Evolutionary conservation across 305 asterid genomes (phyloP), one percentile per base, ranked within the genome.

Genomic region (Fraxinus platypoda): DNA sequence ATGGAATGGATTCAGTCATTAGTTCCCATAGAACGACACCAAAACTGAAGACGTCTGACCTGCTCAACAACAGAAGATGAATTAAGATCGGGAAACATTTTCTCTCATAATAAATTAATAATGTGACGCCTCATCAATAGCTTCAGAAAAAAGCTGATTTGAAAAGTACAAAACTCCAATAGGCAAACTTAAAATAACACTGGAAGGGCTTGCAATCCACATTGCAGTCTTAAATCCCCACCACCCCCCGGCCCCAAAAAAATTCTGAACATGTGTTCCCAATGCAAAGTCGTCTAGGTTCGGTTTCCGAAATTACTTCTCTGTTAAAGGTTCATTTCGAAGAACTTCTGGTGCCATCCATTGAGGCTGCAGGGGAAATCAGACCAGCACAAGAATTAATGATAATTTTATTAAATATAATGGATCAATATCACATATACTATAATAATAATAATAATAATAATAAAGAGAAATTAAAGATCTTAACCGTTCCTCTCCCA

Each of bases 311-410:
- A 31, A 75, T 89, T 89, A 93, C 97, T 91, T 93, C 87, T 93
- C 97, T 23, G 94, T 92, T 75, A 95, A 92, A 75, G 86, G 94
- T 81, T 93, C 97, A 54, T 88, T 92, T 25, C 95, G 90, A 37
- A 93, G 95, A 66, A 92, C 94, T 92, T 93, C 97, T 71, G 97
- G 97, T 78, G 97, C 97, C 97, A 93, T 93, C 95, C 97, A 93
- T 84, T 91, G 94, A 43, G 97, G 94, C 97, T 93, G 94, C 87
- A 85, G 77, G 17, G 41, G 31, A 82, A 62, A 75, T 78, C 68
- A 77, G 83, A 78, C 2, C 9, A 12, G 78, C 23, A 23, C 54
- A 28, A 80, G 23, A 49, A 25, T 74, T 28, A 71, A 34, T 59
- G 28, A 35, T 66, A 76, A 21, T 15, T 68, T 68, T 62, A 62